A percentile compares a stretch with the other conserved stretches of the same genome.
Evolutionary conservation across 768 basidiomycete genomes (phyloP).

Genomic region (Neoboletus magnificus): DNA sequence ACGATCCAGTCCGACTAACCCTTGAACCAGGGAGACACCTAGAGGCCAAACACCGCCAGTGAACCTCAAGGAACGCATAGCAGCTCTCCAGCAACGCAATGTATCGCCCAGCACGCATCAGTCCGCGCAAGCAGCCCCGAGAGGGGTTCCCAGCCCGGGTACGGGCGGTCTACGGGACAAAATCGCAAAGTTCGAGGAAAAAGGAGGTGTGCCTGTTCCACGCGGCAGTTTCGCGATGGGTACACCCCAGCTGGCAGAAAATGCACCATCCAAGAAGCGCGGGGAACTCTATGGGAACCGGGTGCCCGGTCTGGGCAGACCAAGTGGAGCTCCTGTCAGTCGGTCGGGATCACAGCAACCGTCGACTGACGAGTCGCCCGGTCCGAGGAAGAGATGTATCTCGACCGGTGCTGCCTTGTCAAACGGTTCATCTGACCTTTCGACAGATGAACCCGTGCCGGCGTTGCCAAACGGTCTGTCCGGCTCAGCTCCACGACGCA

Average conservation of each 20-base stretch:
- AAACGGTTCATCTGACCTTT: slow-evolving; percentile 3
- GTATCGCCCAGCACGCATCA: slow-evolving; percentile 29
- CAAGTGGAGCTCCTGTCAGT: slow-evolving; percentile 16
- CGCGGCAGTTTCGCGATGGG: slow-evolving; percentile 70
- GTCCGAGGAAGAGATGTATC: slow-evolving; percentile 29
- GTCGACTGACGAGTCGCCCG: slow-evolving; percentile 12
- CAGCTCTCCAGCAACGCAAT: slow-evolving; percentile 67
- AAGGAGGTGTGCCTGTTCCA: slow-evolving; percentile 74
- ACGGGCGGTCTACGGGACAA: slow-evolving; percentile 51
- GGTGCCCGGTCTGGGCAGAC: slow-evolving; percentile 38
- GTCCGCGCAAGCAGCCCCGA: slow-evolving; percentile 32
- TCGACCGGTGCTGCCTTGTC: slow-evolving; percentile 27
- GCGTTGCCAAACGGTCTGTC: slow-evolving; percentile 17
- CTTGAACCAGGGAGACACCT: slow-evolving; percentile 23
- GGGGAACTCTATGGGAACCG: slow-evolving; percentile 77
- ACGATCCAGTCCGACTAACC: slow-evolving; percentile 13
- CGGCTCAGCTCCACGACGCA: slow-evolving; percentile 18
- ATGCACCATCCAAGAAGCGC: slow-evolving; percentile 46
- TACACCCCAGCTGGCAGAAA: slow-evolving; percentile 51
- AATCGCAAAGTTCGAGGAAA: slow-evolving; percentile 78
- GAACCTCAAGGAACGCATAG: slow-evolving; percentile 81
- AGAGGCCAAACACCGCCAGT: slow-evolving; percentile 30
- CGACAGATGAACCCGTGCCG: slow-evolving; percentile 24
- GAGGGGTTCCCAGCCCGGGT: slow-evolving; percentile 26
- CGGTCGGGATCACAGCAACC: slow-evolving; percentile 18